Base-by-base conservation (phyloP, 352 stramenopile species). In the Phytopythium litorale region DNA sequence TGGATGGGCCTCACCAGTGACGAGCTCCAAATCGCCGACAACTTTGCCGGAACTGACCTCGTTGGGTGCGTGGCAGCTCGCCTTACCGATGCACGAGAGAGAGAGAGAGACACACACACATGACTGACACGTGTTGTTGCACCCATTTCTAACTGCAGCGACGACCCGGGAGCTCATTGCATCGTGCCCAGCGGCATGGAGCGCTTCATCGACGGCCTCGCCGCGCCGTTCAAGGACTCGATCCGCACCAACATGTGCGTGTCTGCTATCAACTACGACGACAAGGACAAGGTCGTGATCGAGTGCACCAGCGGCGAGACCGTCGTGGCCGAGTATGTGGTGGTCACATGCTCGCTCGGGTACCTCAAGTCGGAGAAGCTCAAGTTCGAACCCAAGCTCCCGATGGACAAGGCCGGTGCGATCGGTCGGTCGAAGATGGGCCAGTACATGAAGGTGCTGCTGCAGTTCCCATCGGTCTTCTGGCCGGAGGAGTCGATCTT, bases 391-490 rank as follows among this genome's bases (percentile, higher is more conserved):
- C 83, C 79, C 3, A 54, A 62, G 18, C 64, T 92, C 0, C 79
- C 79, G 6, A 50, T 25, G 0, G 52, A 56, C 6, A 92, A 92
- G 62, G 46, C 64, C 19, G 55, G 45, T 1, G 76, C 82, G 19
- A 78, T 91, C 50, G 19, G 78, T 6, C 64, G 73, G 15, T 86
- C 82, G 9, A 70, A 70, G 16, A 88, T 89, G 71, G 81, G 81
- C 11, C 76, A 88, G 42, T 89, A 89, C 60, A 89, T 91, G 76
- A 91, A 89, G 64, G 69, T 92, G n/a, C 58, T 89, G 5, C 64
- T 92, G 38, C 69, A 87, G 49, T 92, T 91, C 58, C 78, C 75
- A 0, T 50, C 68, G 18, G 70, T 82, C 0, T 92, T 92, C 51
- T 92, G 83, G 83, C 70, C 76, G 2, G 43, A 75, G 16, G 50